Percentiles rank a stretch among this genome's conserved stretches.
Conservation (phyloP, 345 rosid species). For the Anastatica hierochuntica region DNA sequence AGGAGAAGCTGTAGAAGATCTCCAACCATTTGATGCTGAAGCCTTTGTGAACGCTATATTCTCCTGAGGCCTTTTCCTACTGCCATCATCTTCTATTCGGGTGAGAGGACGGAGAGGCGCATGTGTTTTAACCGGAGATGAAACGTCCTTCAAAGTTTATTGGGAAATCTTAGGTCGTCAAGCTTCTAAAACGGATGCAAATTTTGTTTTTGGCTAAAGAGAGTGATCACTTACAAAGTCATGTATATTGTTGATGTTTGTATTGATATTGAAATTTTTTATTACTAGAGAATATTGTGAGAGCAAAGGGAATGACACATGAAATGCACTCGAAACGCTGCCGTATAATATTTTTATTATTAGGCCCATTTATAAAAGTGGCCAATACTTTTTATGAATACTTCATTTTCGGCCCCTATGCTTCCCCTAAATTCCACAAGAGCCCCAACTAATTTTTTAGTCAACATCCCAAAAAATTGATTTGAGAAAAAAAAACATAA, state of each 20-base stretch:
- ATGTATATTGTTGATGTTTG: constrained; percentile 5
- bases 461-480: neutral
- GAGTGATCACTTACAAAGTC: neutral
- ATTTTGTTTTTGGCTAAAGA: neutral
- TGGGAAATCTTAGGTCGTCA: constrained; percentile 1
- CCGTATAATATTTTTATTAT: neutral
- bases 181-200: constrained; percentile 1
- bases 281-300: too few species aligned
- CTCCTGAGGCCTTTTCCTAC: constrained; percentile 32
- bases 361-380: neutral
- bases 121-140: neutral
- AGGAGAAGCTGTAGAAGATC: constrained; percentile 87
- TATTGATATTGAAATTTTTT: neutral
- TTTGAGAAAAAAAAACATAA: neutral
- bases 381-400: neutral
- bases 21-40: constrained; percentile 89
- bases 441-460: too few species aligned
- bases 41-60: constrained; percentile 80
- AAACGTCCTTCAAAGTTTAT: constrained; percentile 4
- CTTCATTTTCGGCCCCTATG: too few species aligned
- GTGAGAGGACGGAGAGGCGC: neutral
- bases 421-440: too few species aligned
- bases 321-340: neutral
- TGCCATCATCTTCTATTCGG: neutral
- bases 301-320: neutral